A percentile compares a stretch with the other conserved stretches of the same genome.
These are phyloP conservation scores for Colletotrichum camelliae DNA, from an alignment of 2,329 filamentous ascomycete species.

Conservation along the genomic window DNA sequence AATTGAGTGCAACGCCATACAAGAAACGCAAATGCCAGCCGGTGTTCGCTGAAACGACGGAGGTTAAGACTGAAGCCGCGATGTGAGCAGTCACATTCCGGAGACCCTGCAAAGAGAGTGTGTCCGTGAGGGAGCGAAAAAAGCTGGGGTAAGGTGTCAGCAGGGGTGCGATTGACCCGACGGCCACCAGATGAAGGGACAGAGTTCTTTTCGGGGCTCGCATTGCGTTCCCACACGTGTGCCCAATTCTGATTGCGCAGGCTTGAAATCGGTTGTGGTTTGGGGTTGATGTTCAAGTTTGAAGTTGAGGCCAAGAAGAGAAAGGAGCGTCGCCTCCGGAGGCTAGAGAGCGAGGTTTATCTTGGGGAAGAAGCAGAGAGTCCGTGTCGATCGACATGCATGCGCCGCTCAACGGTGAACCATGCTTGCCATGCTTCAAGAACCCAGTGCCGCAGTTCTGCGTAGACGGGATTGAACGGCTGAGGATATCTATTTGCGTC, in stretches of 20 bases:
- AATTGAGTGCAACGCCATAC: background rate
- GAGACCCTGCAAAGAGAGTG: background rate
- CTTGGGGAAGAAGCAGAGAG: background rate
- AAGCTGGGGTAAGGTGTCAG: conserved; percentile 2
- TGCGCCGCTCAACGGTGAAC: background rate
- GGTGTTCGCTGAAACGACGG: background rate
- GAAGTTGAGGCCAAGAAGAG: background rate
- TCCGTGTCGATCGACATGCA: background rate
- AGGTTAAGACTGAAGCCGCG: background rate
- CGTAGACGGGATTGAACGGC: background rate
- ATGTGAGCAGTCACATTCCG: conserved; percentile 21
- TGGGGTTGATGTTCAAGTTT: background rate
- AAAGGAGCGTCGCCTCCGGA: background rate
- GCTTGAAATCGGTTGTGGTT: background rate
- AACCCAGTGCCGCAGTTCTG: background rate
- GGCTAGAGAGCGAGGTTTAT: background rate
- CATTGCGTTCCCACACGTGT: background rate
- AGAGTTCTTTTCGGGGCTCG: background rate
- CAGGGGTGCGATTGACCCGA: background rate
- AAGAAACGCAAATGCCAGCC: background rate
- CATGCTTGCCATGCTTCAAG: background rate
- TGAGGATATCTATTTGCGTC: background rate
- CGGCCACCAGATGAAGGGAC: background rate
- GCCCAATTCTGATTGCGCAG: background rate
- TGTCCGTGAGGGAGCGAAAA: background rate